Evolutionary conservation across 148 eudicot genomes (phyloP).

Genomic region (Diospyros kaki): DNA sequence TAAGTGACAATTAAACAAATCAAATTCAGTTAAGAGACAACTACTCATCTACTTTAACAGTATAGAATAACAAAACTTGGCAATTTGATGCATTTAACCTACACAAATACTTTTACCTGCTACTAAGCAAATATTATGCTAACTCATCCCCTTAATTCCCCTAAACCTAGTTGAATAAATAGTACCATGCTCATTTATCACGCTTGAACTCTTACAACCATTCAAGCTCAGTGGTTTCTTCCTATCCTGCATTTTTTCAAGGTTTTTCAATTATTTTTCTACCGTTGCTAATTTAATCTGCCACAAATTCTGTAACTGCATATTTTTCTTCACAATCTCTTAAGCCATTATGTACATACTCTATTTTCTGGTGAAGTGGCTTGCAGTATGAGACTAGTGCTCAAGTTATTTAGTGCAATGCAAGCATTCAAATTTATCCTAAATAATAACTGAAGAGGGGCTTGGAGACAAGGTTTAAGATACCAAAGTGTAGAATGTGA

Average conservation of each 20-base stretch:
- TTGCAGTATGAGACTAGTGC: not conserved
- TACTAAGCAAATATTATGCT: conserved; percentile 1
- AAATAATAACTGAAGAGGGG: not conserved
- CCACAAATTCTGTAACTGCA: not conserved
- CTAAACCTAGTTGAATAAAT: not conserved
- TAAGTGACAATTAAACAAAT: not conserved
- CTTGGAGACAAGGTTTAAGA: not conserved
- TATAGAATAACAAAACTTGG: not conserved
- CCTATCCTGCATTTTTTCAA: not conserved
- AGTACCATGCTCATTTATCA: too few relatives aligned
- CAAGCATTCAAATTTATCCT: not conserved
- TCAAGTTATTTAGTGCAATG: not conserved
- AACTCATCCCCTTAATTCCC: not conserved
- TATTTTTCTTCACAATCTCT: not conserved
- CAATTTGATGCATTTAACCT: not conserved
- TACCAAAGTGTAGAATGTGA: not conserved
- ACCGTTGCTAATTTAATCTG: not conserved
- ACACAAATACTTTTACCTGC: not conserved
- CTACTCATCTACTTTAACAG: not conserved
- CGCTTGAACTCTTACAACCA: not conserved
- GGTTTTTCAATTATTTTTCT: not conserved
- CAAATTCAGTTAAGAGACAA: not conserved
- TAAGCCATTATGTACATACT: not conserved
- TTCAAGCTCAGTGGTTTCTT: not conserved
- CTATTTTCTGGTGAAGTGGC: not conserved